These are phyloP conservation scores for Trichothecium sympodiale DNA, from an alignment of 2,329 filamentous ascomycete species.

Conservation along the genomic window DNA sequence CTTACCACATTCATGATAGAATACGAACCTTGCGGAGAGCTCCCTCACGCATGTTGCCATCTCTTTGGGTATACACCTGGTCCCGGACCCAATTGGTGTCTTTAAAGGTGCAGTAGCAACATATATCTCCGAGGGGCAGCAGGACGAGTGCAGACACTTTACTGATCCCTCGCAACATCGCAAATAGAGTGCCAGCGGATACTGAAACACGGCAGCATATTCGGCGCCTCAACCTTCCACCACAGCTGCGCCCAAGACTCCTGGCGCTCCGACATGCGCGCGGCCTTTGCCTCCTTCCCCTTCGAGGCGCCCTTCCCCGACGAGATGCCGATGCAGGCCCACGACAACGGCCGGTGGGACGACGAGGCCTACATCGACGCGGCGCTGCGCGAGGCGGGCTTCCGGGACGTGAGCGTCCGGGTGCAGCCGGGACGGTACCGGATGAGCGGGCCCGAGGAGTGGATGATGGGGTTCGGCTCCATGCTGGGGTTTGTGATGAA, in stretches of 20 bases:
- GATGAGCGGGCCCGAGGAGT: slow-evolving; percentile 23
- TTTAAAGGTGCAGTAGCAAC: slow-evolving; percentile 13
- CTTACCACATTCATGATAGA: slow-evolving; percentile 11
- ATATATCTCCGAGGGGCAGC: background rate
- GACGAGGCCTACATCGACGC: slow-evolving; percentile 21
- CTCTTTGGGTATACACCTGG: slow-evolving; percentile 35
- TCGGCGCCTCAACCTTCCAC: slow-evolving; percentile 26
- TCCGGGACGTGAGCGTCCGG: slow-evolving; percentile 26
- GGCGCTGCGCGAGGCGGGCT: slow-evolving; percentile 13
- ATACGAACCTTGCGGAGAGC: slow-evolving; percentile 25
- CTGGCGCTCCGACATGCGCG: slow-evolving; percentile 26
- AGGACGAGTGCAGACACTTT: background rate
- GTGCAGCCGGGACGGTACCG: slow-evolving; percentile 15
- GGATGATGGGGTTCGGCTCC: slow-evolving; percentile 19
- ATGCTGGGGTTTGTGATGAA: slow-evolving; percentile 28
- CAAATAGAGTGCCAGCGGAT: slow-evolving; percentile 23
- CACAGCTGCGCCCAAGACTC: slow-evolving; percentile 17
- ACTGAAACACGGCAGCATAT: slow-evolving; percentile 25
- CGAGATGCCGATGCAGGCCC: slow-evolving; percentile 24
- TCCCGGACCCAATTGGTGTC: slow-evolving; percentile 26
- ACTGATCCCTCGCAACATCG: background rate
- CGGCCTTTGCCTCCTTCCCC: slow-evolving; percentile 27
- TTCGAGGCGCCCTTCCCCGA: slow-evolving; percentile 25
- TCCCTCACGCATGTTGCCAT: slow-evolving; percentile 33
- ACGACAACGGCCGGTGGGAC: slow-evolving; percentile 26